Conservation (phyloP, 2,329 filamentous ascomycete species). For the Nothopassalora personata region DNA sequence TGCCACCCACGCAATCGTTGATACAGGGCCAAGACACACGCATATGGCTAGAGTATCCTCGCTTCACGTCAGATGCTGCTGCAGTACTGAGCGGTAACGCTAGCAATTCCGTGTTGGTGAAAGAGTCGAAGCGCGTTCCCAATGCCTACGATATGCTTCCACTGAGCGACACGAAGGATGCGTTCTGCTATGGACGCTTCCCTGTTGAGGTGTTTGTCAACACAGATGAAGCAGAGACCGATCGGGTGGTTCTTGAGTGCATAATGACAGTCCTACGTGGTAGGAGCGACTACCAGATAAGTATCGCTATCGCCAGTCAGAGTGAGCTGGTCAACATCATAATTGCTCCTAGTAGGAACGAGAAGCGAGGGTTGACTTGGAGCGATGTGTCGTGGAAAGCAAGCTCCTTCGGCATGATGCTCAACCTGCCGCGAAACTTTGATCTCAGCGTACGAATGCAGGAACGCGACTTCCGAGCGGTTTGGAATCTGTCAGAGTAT, state of each 20-base stretch:
- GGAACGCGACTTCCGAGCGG: conserved; percentile 69
- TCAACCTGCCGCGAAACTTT: conserved; percentile 72
- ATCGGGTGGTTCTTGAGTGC: conserved; percentile 65
- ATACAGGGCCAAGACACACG: conserved; percentile 73
- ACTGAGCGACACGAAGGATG: conserved; percentile 65
- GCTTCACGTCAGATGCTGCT: conserved; percentile 64
- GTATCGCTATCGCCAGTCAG: conserved; percentile 73
- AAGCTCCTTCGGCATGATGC: conserved; percentile 58
- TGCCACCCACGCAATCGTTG: conserved; percentile 61
- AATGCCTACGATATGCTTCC: conserved; percentile 65
- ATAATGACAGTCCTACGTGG: conserved; percentile 70
- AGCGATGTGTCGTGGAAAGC: conserved; percentile 75
- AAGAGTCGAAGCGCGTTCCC: conserved; percentile 6
- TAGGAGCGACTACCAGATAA: conserved; percentile 62
- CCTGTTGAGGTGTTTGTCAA: conserved; percentile 68
- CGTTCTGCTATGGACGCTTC: conserved; percentile 76
- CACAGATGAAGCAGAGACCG: conserved; percentile 64
- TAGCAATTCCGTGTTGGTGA: conserved; percentile 18
- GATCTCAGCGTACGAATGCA: conserved; percentile 64
- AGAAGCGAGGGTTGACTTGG: conserved; percentile 64
- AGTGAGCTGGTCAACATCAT: conserved; percentile 69
- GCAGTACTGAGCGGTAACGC: conserved; percentile 60
- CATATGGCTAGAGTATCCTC: conserved; percentile 76
- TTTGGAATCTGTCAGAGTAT: conserved; percentile 84
- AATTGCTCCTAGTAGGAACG: conserved; percentile 53